Evolutionary conservation across 805 yeast species (phyloP).

Genomic region (Nakazawaea wyomingensis): DNA sequence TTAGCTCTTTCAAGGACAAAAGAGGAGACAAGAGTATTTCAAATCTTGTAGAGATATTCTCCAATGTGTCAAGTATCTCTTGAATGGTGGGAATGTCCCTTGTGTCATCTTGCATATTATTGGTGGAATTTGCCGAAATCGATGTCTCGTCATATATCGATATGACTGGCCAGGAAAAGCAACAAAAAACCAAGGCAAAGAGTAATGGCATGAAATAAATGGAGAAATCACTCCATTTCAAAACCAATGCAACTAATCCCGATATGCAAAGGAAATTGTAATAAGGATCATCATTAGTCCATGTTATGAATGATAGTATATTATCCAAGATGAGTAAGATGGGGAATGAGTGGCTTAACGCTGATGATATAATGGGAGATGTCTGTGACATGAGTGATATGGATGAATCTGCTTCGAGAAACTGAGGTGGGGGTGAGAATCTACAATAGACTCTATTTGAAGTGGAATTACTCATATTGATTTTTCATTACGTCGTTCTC

Average conservation of each 20-base stretch:
- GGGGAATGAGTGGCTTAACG: conserved; percentile 44
- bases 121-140: background rate
- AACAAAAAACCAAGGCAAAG: conserved; percentile 30
- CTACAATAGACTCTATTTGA: conserved; percentile 15
- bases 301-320: conserved; percentile 40
- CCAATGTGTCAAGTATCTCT: conserved; percentile 43
- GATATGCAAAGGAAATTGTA: conserved; percentile 38
- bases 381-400: conserved; percentile 14
- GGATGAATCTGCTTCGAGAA: background rate
- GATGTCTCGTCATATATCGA: conserved; percentile 36
- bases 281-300: conserved; percentile 48
- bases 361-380: conserved; percentile 40
- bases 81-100: conserved; percentile 46
- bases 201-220: conserved; percentile 34
- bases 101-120: background rate
- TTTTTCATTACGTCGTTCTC: conserved; percentile 6
- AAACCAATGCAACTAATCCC: conserved; percentile 31
- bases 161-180: conserved; percentile 39
- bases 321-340: conserved; percentile 39
- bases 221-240: conserved; percentile 38
- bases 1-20: conserved; percentile 9
- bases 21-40: conserved; percentile 37
- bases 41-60: conserved; percentile 38
- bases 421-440: background rate
- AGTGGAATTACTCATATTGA: background rate